Base-by-base conservation (phyloP, 2,329 filamentous ascomycete species). In the Xylaria sp. region DNA sequence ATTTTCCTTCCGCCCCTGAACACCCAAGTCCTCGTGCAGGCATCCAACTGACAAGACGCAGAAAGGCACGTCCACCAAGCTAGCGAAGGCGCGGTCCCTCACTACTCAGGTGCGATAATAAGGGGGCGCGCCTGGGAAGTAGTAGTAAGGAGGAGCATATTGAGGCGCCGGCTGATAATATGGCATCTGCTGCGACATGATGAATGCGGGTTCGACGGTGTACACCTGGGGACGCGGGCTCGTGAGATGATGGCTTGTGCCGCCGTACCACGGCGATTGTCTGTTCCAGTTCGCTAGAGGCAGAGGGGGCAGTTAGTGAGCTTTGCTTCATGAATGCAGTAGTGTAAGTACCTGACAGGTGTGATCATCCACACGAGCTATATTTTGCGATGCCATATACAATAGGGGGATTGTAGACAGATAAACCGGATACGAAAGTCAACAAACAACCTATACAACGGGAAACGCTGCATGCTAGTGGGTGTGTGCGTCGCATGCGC, bases 221-320 rank as follows among this genome's bases (percentile, higher is more conserved):
- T 69, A 68, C 6, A 68, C 44, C 63, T 63, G 62, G 4, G 65
- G 68, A 7, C 63, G 63, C 31, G 59, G 66, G 60, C 31, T 69
- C 20, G 56, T 69, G 26, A 64, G 60, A 40, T 71, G 56, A 36
- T 71, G 66, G 4, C 59, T 38, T 20, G 63, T 69, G 23, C 64
- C 60, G 7, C 53, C 59, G 40, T 28, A 69, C n/a, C 23, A 71
- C 7, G 69, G 66, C 13, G 69, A 66, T 4, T 23, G 54, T 2
- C 44, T 23, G 13, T 58, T 59, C 42, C 33, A 63, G 17, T 31
- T 59, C 9, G 46, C 65, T 70, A 40, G 23, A 46, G 36, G 31
- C 13, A 11, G 51, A 46, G 15, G n/a, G 33, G 3, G 7, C 31
- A 13, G 31, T 65, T 48, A 68, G 62, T 53, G 4, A 1, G 23